Evolutionary conservation across 2,329 filamentous ascomycete species (phyloP).

Genomic region (Rachicladosporium sp.): DNA sequence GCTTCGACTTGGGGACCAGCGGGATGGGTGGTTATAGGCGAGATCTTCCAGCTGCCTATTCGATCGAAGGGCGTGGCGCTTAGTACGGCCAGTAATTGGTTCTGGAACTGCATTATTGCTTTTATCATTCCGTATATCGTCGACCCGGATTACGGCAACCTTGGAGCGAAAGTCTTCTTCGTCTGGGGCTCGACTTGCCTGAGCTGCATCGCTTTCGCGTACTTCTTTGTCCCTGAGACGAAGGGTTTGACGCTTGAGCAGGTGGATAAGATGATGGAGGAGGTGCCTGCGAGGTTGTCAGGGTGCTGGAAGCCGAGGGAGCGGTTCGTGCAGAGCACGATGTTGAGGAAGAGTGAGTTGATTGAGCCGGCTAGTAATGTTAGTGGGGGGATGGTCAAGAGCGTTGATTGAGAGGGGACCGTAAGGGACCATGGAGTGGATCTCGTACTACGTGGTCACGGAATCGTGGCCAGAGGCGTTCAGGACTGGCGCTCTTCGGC

Average conservation of each 20-base stretch:
- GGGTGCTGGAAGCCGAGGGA: slow-evolving; percentile 20
- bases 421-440: too few species aligned
- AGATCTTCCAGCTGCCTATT: slow-evolving; percentile 66
- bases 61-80: slow-evolving; percentile 53
- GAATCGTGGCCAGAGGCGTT: too few species aligned
- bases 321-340: slow-evolving; percentile 17
- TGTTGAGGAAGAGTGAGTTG: slow-evolving; percentile 6
- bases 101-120: slow-evolving; percentile 59
- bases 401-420: neutral
- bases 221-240: slow-evolving; percentile 28
- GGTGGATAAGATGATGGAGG: slow-evolving; percentile 30
- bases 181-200: slow-evolving; percentile 29
- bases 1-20: slow-evolving; percentile 55
- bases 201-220: slow-evolving; percentile 24
- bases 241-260: slow-evolving; percentile 29
- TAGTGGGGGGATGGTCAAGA: neutral
- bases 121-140: slow-evolving; percentile 66
- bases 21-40: slow-evolving; percentile 55
- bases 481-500: too few species aligned
- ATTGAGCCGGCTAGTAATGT: slow-evolving; percentile 1
- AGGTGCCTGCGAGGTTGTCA: slow-evolving; percentile 32
- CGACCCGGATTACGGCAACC: slow-evolving; percentile 43
- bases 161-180: slow-evolving; percentile 36
- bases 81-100: slow-evolving; percentile 81
- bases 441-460: too few species aligned